These are phyloP conservation scores for Exserohilum rostratum DNA, from an alignment of 2,329 filamentous ascomycete genomes.

Conservation along the genomic window DNA sequence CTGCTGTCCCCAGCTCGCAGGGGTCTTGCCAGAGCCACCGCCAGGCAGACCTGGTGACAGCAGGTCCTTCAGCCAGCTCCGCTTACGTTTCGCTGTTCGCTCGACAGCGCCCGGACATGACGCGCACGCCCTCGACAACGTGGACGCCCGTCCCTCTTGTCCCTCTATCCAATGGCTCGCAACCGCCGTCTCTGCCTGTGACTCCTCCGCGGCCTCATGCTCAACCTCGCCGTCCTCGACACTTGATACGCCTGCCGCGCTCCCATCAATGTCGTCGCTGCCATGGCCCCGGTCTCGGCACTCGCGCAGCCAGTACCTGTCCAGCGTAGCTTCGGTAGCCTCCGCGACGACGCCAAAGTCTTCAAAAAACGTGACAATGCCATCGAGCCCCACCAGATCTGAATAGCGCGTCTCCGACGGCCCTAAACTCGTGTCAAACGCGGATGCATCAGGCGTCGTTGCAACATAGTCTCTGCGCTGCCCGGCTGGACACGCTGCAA, in stretches of 20 bases:
- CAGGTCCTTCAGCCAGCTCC: conserved; percentile 29
- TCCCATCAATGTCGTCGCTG: background rate
- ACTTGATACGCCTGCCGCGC: background rate
- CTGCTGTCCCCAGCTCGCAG: conserved; percentile 17
- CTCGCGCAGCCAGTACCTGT: conserved; percentile 42
- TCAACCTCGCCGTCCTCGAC: background rate
- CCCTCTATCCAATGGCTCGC: background rate
- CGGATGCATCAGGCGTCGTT: conserved; percentile 48
- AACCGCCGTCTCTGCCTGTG: background rate
- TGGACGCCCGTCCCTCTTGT: conserved; percentile 17
- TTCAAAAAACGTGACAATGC: conserved; percentile 52
- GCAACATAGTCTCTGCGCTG: conserved; percentile 51
- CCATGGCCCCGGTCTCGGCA: background rate
- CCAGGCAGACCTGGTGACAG: conserved; percentile 30
- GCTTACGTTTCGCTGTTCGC: conserved; percentile 25
- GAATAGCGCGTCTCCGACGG: conserved; percentile 26
- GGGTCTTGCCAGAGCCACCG: conserved; percentile 18
- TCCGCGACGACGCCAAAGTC: conserved; percentile 45
- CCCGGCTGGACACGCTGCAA: conserved; percentile 39
- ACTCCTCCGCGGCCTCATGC: background rate
- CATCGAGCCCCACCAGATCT: conserved; percentile 42
- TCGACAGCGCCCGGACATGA: conserved; percentile 25
- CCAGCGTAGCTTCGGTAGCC: conserved; percentile 36
- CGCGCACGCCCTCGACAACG: conserved; percentile 31
- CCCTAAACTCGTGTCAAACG: conserved; percentile 28